Base-by-base conservation (phyloP, 176 grass and related monocot species). In the Tillandsia leiboldiana region DNA sequence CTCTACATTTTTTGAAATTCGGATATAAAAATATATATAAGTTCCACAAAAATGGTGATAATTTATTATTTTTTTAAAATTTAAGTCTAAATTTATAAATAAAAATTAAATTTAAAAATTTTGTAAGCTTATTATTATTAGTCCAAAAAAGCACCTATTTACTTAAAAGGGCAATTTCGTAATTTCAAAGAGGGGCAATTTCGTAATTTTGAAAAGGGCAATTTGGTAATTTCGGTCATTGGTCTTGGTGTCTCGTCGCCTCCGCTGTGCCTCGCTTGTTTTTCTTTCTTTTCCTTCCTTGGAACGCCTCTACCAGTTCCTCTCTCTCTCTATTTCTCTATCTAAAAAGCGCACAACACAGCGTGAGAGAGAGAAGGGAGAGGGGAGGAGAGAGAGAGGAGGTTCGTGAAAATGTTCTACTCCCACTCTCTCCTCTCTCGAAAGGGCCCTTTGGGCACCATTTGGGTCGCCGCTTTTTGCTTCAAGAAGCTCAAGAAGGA, bases 401-500 rank as follows among this genome's bases (percentile, higher is more conserved):
- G 51, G 42, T 29, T 2, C 33, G 33, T 42, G 33, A 42, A 65
- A 9, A 99, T 99, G 95, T 75, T 71, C 54, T 80, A 68, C 75
- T 88, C 90, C 11, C 83, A 93, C 49, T 62, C 26, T 13, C 78
- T 94, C 70, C 84, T 99, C 50, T 81, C 68, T n/a, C 73, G 15
- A 70, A 88, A 99, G 52, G 95, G 95, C 12, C 52, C 75, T 27
- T 61, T 99, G 18, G 48, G 69, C 3, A 62, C 78, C 58, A 71
- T 90, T 72, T 99, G 95, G 95, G 71, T 77, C 49, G 82, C 84
- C 14, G 82, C 84, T 4, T 72, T 77, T 73, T 75, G 80, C 54
- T 71, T 80, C 69, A 65, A 73, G 58, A 84, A 80, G 77, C 90
- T 99, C 63, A 86, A 49, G 67, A 76, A 66, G 84, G 74, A 88